phyloP scores from a whole-genome alignment of 2,329 filamentous ascomycete genomes.

The Fusarium lyarnte region DNA sequence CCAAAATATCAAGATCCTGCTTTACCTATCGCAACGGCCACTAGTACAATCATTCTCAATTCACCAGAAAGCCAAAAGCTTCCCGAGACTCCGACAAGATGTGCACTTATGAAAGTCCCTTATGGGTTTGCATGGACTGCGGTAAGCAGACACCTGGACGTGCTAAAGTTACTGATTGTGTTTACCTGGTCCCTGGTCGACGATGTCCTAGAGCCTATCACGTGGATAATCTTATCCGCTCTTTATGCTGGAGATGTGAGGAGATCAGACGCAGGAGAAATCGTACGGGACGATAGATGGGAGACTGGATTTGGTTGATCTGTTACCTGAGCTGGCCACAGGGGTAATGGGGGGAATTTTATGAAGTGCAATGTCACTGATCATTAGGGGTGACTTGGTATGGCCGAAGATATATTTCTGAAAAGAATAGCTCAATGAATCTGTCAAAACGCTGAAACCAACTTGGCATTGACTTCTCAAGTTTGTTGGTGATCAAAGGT shows the following conservation, averaged over 20 bases:
- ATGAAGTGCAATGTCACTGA: too few relatives aligned
- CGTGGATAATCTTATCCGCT: neutral
- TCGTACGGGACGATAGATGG: neutral
- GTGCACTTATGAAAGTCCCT: neutral
- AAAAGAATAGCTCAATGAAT: neutral
- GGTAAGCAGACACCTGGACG: neutral
- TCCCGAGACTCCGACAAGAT: accelerated
- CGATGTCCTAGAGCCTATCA: neutral
- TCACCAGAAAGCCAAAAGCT: accelerated
- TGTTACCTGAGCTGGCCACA: neutral
- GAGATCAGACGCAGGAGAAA: neutral
- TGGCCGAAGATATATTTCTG: accelerated
- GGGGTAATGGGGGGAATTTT: neutral
- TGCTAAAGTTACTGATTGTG: neutral
- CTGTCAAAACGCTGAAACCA: accelerated
- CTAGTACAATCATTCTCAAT: neutral
- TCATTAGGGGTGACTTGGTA: too few relatives aligned
- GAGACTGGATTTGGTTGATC: neutral
- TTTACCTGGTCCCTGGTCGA: neutral
- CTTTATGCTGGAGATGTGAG: neutral
- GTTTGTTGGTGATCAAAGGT: neutral
- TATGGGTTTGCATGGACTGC: neutral
- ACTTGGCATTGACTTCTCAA: too few relatives aligned
- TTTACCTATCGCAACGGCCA: accelerated
- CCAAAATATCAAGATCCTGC: too few relatives aligned